Evolutionary conservation across 768 basidiomycete genomes (phyloP).

Genomic region (Harrya chromipes): DNA sequence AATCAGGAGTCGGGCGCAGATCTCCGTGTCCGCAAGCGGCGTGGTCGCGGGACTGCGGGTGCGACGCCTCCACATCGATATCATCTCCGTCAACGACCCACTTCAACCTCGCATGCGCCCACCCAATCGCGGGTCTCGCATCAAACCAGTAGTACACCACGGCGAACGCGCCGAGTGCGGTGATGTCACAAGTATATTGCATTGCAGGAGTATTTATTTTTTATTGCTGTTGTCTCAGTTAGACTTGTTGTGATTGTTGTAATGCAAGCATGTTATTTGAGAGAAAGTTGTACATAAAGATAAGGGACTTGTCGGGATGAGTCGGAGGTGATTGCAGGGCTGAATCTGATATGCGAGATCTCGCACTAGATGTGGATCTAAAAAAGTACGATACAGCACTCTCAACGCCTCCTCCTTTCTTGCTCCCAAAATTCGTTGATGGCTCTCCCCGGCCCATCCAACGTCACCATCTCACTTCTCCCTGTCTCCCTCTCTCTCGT

Average conservation of each 20-base stretch:
- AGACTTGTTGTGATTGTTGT: neutral
- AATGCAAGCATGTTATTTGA: too few relatives aligned
- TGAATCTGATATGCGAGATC: constrained; percentile 8
- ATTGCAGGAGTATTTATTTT: constrained; percentile 28
- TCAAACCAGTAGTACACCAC: constrained; percentile 10
- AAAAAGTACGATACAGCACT: constrained; percentile 11
- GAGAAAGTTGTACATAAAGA: constrained; percentile 4
- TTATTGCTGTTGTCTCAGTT: constrained; percentile 35
- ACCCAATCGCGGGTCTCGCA: constrained; percentile 19
- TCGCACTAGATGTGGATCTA: too few relatives aligned
- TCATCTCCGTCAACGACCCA: constrained; percentile 30
- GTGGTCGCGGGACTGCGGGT: constrained; percentile 1
- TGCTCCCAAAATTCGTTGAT: constrained; percentile 18
- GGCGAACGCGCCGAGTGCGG: constrained; percentile 12
- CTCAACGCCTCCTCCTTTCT: constrained; percentile 8
- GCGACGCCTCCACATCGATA: constrained; percentile 22
- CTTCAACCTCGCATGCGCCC: constrained; percentile 11
- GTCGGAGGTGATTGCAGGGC: neutral
- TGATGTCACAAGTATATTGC: constrained; percentile 1
- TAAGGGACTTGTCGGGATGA: constrained; percentile 3
- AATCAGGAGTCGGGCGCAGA: constrained; percentile 4
- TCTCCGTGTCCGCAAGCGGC: constrained; percentile 11
- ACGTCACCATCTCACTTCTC: constrained; percentile 65
- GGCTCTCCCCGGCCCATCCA: constrained; percentile 24
- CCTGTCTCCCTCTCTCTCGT: constrained; percentile 70